Base-by-base conservation (phyloP, 768 basidiomycete genomes). In the Hygrophoropsis aurantiaca region DNA sequence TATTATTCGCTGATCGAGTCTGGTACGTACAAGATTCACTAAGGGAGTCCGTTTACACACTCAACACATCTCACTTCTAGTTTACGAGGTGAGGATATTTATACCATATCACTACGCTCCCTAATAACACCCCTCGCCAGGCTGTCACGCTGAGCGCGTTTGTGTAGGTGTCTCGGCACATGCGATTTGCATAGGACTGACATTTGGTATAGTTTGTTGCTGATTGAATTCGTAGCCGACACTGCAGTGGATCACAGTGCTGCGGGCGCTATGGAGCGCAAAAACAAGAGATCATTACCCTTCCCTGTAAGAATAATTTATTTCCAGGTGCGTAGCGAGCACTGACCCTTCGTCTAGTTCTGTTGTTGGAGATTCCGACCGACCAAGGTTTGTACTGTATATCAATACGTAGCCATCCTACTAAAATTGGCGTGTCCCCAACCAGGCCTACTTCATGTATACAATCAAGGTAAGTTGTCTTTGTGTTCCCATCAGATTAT, bases 91-190 rank as follows among this genome's bases (percentile, higher is more conserved):
- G 35, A 60, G 71, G 47, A 21, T 44, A 32, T 49, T 42, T 37
- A 32, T 15, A 35, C 15, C 27, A 20, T 11, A 0, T 27, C n/a
- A 44, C 45, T 56, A 3, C 47, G 45, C 46, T 51, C 40, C 58
- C 59, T 56, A 10, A 47, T 33, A 38, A 33, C 42, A 25, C 57
- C 30, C 8, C 20, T 3, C 54, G 53, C 26, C 53, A 93, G 83
- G 87, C 90, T 4, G 66, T 93, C 43, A 90, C 88, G 0, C 60
- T 93, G 30, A 88, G 88, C 60, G 93, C 93, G 19, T 95, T 95
- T 71, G 62, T 97, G 87, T 88, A 43, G 11, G 85, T 72, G 15
- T 46, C 27, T 33, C 20, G 5, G 15, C 19, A 3, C 21, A n/a
- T 25, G 15, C 25, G 8, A 7, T 19, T 46, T 19, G n/a, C 16